These are phyloP conservation scores for Tetrahymena borealis DNA, from an alignment of 73 alveolate species.

Conservation along the genomic window DNA sequence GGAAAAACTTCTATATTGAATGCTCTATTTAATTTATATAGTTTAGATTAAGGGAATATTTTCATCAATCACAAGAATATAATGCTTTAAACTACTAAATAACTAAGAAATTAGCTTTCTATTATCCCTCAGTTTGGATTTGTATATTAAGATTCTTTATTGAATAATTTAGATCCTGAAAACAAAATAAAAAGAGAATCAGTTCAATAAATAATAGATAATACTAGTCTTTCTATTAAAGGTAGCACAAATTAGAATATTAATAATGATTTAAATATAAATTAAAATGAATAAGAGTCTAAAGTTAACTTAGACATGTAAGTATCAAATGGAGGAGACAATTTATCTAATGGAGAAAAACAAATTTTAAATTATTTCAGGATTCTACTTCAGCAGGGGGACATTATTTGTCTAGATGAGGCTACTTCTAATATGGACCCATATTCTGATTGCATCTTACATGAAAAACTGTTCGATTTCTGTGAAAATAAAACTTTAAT, in stretches of 20 bases:
- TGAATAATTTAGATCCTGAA: conserved; percentile 80
- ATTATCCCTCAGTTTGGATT: no score
- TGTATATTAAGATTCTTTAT: conserved; percentile 53
- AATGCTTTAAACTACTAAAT: no score
- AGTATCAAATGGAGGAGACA: conserved; percentile 54
- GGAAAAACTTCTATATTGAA: no score
- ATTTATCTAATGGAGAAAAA: conserved; percentile 66
- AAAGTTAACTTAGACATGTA: conserved; percentile 24
- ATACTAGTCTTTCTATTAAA: not conserved
- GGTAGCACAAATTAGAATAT: conserved; percentile 21
- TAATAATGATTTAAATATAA: no score
- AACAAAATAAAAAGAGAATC: conserved; percentile 38
- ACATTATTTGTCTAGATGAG: conserved; percentile 63
- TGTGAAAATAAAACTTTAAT: conserved; percentile 17
- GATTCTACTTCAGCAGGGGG: conserved; percentile 48
- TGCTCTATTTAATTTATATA: no score
- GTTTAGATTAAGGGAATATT: no score
- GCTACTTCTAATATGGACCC: conserved; percentile 70
- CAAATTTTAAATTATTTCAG: conserved; percentile 60
- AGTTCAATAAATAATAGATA: conserved; percentile 40
- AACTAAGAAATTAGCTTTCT: no score
- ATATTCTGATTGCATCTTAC: conserved; percentile 53
- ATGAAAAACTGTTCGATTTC: conserved; percentile 15
- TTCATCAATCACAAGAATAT: no score
- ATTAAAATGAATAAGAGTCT: conserved; percentile 2